Percentiles rank a stretch among this genome's conserved stretches.
These are phyloP conservation scores for Lentinula sp. DNA, from an alignment of 768 basidiomycete species.

Conservation along the genomic window DNA sequence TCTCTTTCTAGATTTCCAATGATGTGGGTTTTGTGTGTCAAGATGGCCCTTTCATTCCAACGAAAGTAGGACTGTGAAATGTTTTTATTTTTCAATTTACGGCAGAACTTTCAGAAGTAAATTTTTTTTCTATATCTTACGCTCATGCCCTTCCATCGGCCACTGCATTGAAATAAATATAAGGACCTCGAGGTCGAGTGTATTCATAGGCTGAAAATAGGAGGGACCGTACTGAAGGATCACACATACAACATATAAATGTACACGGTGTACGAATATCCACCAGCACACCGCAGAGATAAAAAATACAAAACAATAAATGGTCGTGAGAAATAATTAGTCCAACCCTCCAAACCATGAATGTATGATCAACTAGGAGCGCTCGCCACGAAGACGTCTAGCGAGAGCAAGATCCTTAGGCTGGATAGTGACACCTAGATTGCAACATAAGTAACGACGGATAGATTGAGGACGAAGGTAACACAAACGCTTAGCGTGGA, in stretches of 20 bases:
- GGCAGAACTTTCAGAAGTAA: too few relatives aligned
- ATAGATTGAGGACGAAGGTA: constrained; percentile 9
- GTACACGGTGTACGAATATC: background rate
- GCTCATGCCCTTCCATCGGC: background rate
- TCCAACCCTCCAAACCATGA: background rate
- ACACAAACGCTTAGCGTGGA: constrained; percentile 72
- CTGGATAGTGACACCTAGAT: constrained; percentile 56
- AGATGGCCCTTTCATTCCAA: constrained; percentile 39
- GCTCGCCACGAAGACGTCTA: constrained; percentile 81
- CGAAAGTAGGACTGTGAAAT: constrained; percentile 10
- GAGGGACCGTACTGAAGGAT: background rate
- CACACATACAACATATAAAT: constrained; percentile 2
- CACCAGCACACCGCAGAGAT: background rate
- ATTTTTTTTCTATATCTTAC: too few relatives aligned
- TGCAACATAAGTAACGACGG: constrained; percentile 7
- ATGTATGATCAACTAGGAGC: constrained; percentile 43
- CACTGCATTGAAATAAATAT: background rate
- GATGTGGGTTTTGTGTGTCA: constrained; percentile 47
- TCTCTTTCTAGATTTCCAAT: constrained; percentile 26
- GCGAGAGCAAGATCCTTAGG: constrained; percentile 88
- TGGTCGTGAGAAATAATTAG: background rate
- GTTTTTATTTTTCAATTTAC: background rate
- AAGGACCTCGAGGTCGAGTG: constrained; percentile 3
- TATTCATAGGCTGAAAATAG: constrained; percentile 5
- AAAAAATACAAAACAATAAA: constrained; percentile 3